Base-by-base conservation (phyloP, 169 alveolate species). In the Theileria annulata region DNA sequence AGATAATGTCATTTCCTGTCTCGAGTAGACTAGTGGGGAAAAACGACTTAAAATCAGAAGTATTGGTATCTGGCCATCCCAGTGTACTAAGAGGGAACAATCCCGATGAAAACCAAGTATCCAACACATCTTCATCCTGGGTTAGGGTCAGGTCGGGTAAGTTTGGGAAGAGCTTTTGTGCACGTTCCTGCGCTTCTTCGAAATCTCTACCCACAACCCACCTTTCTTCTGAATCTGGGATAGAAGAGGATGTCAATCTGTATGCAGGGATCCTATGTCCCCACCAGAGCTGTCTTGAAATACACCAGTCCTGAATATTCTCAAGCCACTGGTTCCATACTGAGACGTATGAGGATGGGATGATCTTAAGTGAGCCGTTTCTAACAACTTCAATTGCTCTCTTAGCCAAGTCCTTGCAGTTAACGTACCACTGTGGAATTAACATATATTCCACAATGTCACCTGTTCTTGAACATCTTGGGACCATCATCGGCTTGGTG, bases 221-320 rank as follows among this genome's bases (percentile, higher is more conserved):
- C 3, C 60, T 70, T 19, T 60, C 86, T 35, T 19, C 83, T 12
- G 62, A 19, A 15, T 63, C 79, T 28, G 68, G 31, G 21, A 82
- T 27, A 17, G 56, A 85, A 21, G 77, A 70, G 15, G 85, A 63
- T 19, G 91, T 90, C 48, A 95, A 95, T 68, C 93, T 81, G 88
- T 97, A 98, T 6, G 99, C 99, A 0, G 99, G 99, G 72, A 98
- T 97, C 75, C 99, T 95, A 88, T 98, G 99, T 0, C 99, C 99
- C 99, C 99, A 98, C 99, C 99, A 98, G 54, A 98, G 95, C 88
- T 98, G 99, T 47, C 99, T 90, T 6, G 99, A 96, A 48, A 98
- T 95, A 86, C 99, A 98, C 99, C 99, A 98, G 90, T 98, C 99
- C 69, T 95, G 94, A 67, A 97, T 97, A 80, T 98, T 98, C 48